phyloP scores from a whole-genome alignment of 169 alveolate genomes.

The Cryptosporidium meleagridis region DNA sequence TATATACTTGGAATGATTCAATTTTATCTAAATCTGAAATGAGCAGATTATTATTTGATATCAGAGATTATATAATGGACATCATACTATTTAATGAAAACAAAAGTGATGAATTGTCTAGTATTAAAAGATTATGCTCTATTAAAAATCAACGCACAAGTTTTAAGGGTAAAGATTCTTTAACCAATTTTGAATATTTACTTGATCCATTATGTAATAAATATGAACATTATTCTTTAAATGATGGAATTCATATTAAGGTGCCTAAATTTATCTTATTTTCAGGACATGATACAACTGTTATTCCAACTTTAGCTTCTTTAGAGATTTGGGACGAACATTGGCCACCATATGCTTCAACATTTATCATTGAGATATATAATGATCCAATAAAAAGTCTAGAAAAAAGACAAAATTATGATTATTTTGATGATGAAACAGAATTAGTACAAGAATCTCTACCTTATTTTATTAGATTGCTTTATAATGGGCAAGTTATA shows the following conservation, averaged over 20 bases:
- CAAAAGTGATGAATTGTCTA: not conserved
- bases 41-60: conserved; percentile 57
- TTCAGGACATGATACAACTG: conserved; percentile 71
- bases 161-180: not conserved
- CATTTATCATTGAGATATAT: conserved; percentile 62
- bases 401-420: not conserved
- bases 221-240: not conserved
- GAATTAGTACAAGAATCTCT: not conserved
- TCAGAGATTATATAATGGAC: conserved; percentile 44
- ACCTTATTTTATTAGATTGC: conserved; percentile 38
- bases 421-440: not conserved
- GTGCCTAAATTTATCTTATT: conserved; percentile 65
- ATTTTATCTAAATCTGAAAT: conserved; percentile 58
- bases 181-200: not conserved
- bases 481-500: conserved; percentile 59
- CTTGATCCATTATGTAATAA: conserved; percentile 12
- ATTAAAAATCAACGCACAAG: not conserved
- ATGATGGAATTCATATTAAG: not conserved
- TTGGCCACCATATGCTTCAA: conserved; percentile 75
- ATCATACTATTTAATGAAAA: conserved; percentile 11
- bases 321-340: conserved; percentile 58
- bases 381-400: not conserved
- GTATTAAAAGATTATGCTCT: not conserved
- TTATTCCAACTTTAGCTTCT: conserved; percentile 67
- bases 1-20: conserved; percentile 67